Conservation (phyloP, 306 rosid genomes). For the Cucurbita moschata region DNA sequence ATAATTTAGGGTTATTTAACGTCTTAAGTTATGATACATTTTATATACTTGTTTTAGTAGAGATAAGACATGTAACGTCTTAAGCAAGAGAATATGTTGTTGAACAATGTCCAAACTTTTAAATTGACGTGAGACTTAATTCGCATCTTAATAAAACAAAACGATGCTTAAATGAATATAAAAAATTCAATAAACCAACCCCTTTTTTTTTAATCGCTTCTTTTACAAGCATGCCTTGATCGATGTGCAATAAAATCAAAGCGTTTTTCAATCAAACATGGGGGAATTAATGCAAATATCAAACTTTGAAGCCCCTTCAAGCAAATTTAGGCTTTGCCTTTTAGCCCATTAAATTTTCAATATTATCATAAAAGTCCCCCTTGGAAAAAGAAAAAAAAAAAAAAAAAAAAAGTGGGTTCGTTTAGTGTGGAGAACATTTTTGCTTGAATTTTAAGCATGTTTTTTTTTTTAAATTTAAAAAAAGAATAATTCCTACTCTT, state of each 20-base stretch:
- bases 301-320: conserved; percentile 32
- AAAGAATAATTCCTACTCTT: conserved; percentile 46
- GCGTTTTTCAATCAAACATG: conserved; percentile 8
- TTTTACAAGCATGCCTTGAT: background rate
- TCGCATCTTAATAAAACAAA: background rate
- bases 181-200: background rate
- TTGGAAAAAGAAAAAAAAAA: conserved; percentile 3
- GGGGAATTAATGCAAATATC: conserved; percentile 5
- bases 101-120: background rate
- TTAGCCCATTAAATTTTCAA: conserved; percentile 18
- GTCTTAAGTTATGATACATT: too few species aligned
- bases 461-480: conserved; percentile 11
- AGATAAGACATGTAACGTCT: too few species aligned
- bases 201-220: background rate
- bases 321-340: conserved; percentile 43
- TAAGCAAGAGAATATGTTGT: too few species aligned
- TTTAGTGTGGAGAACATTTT: conserved; percentile 62
- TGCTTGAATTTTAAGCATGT: conserved; percentile 98
- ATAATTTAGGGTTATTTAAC: background rate
- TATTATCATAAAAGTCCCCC: conserved; percentile 23
- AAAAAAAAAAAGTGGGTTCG: conserved; percentile 32
- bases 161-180: background rate
- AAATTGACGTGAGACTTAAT: background rate
- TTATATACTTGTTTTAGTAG: too few species aligned
- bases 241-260: background rate